Evolutionary conservation across 2,329 filamentous ascomycete genomes (phyloP), one percentile per base, ranked within the genome.

Genomic region (Penicillium janthinellum): DNA sequence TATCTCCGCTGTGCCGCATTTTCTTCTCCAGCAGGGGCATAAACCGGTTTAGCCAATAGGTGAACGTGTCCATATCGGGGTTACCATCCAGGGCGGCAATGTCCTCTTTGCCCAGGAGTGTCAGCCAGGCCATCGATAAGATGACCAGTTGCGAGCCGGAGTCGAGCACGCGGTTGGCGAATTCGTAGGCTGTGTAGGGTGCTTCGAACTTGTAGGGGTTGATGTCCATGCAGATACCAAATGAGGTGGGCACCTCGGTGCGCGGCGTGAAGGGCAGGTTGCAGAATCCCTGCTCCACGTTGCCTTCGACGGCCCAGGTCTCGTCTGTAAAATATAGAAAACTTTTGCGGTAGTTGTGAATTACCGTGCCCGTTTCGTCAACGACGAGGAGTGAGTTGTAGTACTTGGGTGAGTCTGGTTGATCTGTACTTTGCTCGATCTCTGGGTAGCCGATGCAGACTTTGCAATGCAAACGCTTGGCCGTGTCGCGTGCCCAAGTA

Each of bases 321-420:
- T 88, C 86, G 66, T 89, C 86, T 7, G 86, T 88, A 73, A 86
- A 88, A 77, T 88, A 89, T 60, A 89, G 81, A 66, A 88, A 88
- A 11, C 80, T 80, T 71, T 89, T 89, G 63, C 86, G 83, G 73
- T 88, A 88, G 68, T 87, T 86, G 47, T 78, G 75, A 12, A 88
- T 65, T 2, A 86, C 74, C n/a, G 78, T 67, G 3, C 86, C 86
- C 0, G 70, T 64, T 3, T 84, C 81, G n/a, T 79, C 78, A 28
- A 88, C 80, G 25, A 86, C 83, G 17, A 88, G 79, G 4, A 83
- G 81, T 8, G 83, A 82, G 69, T 89, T 89, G 75, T 86, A 88
- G 64, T 81, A 77, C 42, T 71, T 79, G 11, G 69, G 62, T 38
- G 62, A 39, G 2, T 52, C 59, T 28, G 54, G 34, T 1, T 37